Percentiles rank a stretch among this genome's conserved stretches.
These are phyloP conservation scores for Cadophora malorum DNA, from an alignment of 2,329 filamentous ascomycete species.

Conservation along the genomic window DNA sequence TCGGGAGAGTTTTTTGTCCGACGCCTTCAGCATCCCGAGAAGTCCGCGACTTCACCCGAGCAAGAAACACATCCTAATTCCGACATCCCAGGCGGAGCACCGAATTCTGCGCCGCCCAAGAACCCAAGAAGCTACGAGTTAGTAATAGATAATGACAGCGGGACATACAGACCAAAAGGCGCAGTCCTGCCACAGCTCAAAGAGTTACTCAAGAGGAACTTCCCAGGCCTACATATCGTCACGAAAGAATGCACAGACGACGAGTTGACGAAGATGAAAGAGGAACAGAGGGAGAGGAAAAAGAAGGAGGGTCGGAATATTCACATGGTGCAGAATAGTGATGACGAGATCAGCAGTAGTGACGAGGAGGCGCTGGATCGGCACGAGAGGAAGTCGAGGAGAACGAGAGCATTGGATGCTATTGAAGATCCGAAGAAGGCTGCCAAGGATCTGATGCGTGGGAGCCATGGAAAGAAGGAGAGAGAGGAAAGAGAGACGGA, in stretches of 20 bases:
- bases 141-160: conserved; percentile 93
- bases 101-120: conserved; percentile 50
- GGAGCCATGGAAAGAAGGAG: conserved; percentile 33
- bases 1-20: conserved; percentile 93
- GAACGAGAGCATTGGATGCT: conserved; percentile 57
- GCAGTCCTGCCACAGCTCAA: conserved; percentile 75
- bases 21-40: conserved; percentile 62
- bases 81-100: conserved; percentile 55
- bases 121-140: conserved; percentile 75
- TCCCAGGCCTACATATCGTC: conserved; percentile 78
- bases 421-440: conserved; percentile 41
- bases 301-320: conserved; percentile 63
- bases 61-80: conserved; percentile 60
- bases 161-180: conserved; percentile 89
- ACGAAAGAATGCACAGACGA: conserved; percentile 82
- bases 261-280: conserved; percentile 75
- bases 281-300: conserved; percentile 76
- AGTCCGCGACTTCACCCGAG: conserved; percentile 50
- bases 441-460: conserved; percentile 37
- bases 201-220: conserved; percentile 71
- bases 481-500: conserved; percentile 34
- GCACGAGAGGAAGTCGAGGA: conserved; percentile 50
- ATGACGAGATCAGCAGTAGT: conserved; percentile 43
- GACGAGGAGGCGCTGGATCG: conserved; percentile 47
- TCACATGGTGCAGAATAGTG: conserved; percentile 61